These are phyloP conservation scores for Mucor indicus DNA, from an alignment of 371 early-diverging fungal species.

Conservation along the genomic window DNA sequence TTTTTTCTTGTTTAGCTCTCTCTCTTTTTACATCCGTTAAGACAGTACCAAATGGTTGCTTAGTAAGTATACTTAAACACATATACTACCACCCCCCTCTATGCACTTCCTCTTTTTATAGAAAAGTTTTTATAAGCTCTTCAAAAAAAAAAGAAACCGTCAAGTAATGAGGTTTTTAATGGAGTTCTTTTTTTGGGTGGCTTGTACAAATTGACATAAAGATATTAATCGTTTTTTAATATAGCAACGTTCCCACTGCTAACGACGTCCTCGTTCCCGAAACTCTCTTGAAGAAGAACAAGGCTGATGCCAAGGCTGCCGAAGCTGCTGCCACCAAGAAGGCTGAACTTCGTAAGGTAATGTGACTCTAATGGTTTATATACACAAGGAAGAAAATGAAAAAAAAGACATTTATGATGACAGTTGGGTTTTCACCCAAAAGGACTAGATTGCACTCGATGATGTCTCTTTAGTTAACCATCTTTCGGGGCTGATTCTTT, in stretches of 20 bases:
- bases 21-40: conserved; percentile 33
- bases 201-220: not conserved
- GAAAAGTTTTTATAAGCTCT: not conserved
- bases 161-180: not conserved
- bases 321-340: conserved; percentile 69
- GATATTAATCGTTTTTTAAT: not conserved
- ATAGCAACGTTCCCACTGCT: conserved; percentile 58
- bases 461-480: conserved; percentile 59
- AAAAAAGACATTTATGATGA: conserved; percentile 11
- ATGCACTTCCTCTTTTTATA: not conserved
- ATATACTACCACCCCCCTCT: not conserved
- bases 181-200: conserved; percentile 1
- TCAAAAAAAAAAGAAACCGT: not conserved
- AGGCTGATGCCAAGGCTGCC: conserved; percentile 81
- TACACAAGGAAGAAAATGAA: not conserved
- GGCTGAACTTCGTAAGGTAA: conserved; percentile 52
- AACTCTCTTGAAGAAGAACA: conserved; percentile 96
- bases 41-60: conserved; percentile 36
- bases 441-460: conserved; percentile 44
- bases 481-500: conserved; percentile 70
- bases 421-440: conserved; percentile 8
- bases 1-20: conserved; percentile 11
- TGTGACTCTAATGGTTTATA: not conserved
- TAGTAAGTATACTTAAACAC: conserved; percentile 84
- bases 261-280: conserved; percentile 86